Evolutionary conservation across 2,329 filamentous ascomycete genomes (phyloP).

Genomic region (Byssoonygena ceratinophila): DNA sequence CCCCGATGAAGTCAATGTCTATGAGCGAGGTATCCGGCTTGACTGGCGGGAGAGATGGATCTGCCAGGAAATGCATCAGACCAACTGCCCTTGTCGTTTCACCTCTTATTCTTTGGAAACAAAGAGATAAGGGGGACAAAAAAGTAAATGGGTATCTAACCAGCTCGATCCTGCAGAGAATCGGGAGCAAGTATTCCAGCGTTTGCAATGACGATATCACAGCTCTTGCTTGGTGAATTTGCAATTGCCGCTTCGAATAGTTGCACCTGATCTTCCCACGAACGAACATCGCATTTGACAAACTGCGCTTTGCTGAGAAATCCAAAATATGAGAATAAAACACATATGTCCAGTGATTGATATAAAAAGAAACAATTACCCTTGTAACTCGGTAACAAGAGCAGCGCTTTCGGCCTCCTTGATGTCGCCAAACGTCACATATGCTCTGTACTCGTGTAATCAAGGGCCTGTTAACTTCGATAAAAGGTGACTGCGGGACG

Average conservation of each 20-base stretch:
- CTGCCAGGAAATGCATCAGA: slow-evolving; percentile 3
- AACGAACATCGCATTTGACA: slow-evolving; percentile 24
- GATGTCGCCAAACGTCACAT: slow-evolving; percentile 15
- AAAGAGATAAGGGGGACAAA: not conserved
- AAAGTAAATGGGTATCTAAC: slow-evolving; percentile 9
- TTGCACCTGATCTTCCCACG: slow-evolving; percentile 26
- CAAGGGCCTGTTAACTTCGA: not conserved
- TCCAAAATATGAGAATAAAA: not conserved
- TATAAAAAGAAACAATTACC: slow-evolving; percentile 1
- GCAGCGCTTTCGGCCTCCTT: slow-evolving; percentile 7
- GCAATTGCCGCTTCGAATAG: slow-evolving; percentile 23
- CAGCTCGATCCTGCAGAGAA: slow-evolving; percentile 21
- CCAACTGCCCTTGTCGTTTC: not conserved
- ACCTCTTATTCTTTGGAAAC: not conserved
- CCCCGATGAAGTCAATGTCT: slow-evolving; percentile 35
- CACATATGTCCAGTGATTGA: not conserved
- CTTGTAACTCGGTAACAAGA: slow-evolving; percentile 10
- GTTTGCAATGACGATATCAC: slow-evolving; percentile 28
- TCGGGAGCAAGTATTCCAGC: slow-evolving; percentile 26
- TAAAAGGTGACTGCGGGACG: not conserved
- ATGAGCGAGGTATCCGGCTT: slow-evolving; percentile 29
- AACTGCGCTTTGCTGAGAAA: slow-evolving; percentile 20
- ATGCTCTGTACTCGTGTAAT: slow-evolving; percentile 9
- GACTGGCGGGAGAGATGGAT: slow-evolving; percentile 10
- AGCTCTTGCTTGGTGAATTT: slow-evolving; percentile 22